Evolutionary conservation across 2,329 filamentous ascomycete species (phyloP), one percentile per base, ranked within the genome.

Genomic region (Colletotrichum orchidophilum): DNA sequence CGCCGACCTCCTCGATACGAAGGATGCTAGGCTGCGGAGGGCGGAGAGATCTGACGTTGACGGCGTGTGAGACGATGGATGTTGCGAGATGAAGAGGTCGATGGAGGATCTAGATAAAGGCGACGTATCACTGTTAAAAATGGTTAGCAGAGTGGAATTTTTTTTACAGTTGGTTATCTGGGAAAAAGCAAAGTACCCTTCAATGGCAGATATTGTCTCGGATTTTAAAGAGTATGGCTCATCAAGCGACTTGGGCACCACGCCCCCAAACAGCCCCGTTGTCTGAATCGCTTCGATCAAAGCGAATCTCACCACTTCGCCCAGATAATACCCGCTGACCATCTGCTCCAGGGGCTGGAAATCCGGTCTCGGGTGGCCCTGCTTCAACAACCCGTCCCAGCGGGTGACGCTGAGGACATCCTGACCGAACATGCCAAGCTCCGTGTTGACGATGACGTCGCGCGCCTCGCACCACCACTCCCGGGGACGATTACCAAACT

Each of bases 371-470:
- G 86, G 82, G 73, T 91, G 90, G 0, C 79, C 82, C 2, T 82
- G 82, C 55, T 87, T 86, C 15, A 93, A 80, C 5, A 81, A 77
- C 21, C 80, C 77, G 73, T 93, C 91, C 90, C 90, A 93, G 73
- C 84, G 85, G 3, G 90, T 92, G 65, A 88, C 75, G 7, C 90
- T 89, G 29, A 92, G 80, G 59, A 91, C 84, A 67, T 82, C 86
- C 61, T 84, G 81, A 15, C 90, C 90, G 76, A 91, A 92, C 90
- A 92, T 92, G 74, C 90, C 87, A 39, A 92, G 79, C 78, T 92
- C 90, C 1, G 90, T 92, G 78, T 92, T 92, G 74, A 92, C 86
- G 71, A 92, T 88, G 67, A 92, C 89, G 74, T 92, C 88, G 67
- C 84, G 87, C 5, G 89, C 90, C 24, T 83, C 82, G 26, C 87